A percentile compares a stretch with the other conserved stretches of the same genome.
Evolutionary conservation across 768 basidiomycete species (phyloP).

Genomic region (Cantharellus cinnabarinus): DNA sequence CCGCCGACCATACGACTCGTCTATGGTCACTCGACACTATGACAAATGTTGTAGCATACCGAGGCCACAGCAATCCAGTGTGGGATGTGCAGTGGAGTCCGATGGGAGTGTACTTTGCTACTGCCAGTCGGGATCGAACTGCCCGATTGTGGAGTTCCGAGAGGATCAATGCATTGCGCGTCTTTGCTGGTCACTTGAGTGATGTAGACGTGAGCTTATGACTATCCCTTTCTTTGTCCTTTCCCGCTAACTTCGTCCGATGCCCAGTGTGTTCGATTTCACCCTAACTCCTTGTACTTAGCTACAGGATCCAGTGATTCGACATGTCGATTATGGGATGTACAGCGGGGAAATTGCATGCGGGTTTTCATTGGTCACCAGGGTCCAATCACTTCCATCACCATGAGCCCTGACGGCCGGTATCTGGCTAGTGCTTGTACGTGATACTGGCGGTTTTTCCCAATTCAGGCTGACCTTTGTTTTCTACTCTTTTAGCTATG

Average conservation of each 20-base stretch:
- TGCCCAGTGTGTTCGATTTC: conserved; percentile 75
- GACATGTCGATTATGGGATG: conserved; percentile 94
- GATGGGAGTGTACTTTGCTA: conserved; percentile 95
- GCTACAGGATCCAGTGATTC: conserved; percentile 94
- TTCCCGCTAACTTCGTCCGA: not conserved
- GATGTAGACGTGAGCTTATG: conserved; percentile 74
- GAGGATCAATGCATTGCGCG: conserved; percentile 59
- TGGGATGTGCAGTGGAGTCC: conserved; percentile 99
- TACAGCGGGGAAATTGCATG: conserved; percentile 84
- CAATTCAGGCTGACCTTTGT: not conserved
- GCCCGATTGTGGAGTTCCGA: conserved; percentile 95
- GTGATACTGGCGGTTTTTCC: conserved; percentile 7
- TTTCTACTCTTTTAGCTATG: conserved; percentile 32
- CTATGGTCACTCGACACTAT: conserved; percentile 94
- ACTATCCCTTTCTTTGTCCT: not conserved
- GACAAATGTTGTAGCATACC: conserved; percentile 80
- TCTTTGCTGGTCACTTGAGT: conserved; percentile 89
- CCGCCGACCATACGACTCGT: conserved; percentile 77
- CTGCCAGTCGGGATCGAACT: conserved; percentile 80
- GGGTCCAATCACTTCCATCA: conserved; percentile 65
- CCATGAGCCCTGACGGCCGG: conserved; percentile 82
- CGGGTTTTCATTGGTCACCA: conserved; percentile 93
- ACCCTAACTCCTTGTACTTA: conserved; percentile 92
- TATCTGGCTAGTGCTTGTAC: conserved; percentile 80
- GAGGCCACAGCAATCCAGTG: conserved; percentile 90